Percentiles rank a stretch among this genome's conserved stretches.
phyloP scores from a whole-genome alignment of 2,329 filamentous ascomycete species.

The Phyllosticta ampelicida region DNA sequence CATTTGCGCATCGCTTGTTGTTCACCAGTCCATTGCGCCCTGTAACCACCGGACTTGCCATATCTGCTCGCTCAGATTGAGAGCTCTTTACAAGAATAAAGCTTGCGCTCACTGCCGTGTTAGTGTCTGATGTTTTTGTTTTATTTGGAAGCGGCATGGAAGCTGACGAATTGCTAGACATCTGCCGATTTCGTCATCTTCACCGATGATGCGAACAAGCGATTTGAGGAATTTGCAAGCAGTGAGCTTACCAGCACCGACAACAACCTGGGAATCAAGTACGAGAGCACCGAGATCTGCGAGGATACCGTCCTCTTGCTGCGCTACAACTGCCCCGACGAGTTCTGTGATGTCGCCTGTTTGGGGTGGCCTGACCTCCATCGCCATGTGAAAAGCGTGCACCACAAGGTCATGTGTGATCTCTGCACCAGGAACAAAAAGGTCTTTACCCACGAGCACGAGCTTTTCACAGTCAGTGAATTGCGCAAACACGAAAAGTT shows the following conservation, averaged over 20 bases:
- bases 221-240: conserved; percentile 70
- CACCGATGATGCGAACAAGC: conserved; percentile 71
- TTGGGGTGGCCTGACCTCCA: conserved; percentile 70
- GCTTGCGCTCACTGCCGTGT: conserved; percentile 93
- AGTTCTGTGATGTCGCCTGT: conserved; percentile 74
- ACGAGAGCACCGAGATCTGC: conserved; percentile 78
- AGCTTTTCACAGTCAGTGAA: conserved; percentile 72
- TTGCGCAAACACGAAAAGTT: conserved; percentile 79
- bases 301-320: conserved; percentile 82
- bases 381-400: conserved; percentile 67
- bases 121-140: conserved; percentile 28
- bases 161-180: conserved; percentile 35
- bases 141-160: not conserved
- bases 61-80: conserved; percentile 83
- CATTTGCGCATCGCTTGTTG: conserved; percentile 86
- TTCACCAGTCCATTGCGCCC: conserved; percentile 78
- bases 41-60: conserved; percentile 97
- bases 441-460: conserved; percentile 96
- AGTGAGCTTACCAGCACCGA: conserved; percentile 68
- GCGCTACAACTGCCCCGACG: conserved; percentile 88
- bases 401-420: conserved; percentile 84
- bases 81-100: conserved; percentile 91
- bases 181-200: conserved; percentile 79
- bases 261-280: conserved; percentile 81
- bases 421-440: conserved; percentile 92